Conservation (phyloP, 108 stramenopile species). For the Conticribra guillardii region DNA sequence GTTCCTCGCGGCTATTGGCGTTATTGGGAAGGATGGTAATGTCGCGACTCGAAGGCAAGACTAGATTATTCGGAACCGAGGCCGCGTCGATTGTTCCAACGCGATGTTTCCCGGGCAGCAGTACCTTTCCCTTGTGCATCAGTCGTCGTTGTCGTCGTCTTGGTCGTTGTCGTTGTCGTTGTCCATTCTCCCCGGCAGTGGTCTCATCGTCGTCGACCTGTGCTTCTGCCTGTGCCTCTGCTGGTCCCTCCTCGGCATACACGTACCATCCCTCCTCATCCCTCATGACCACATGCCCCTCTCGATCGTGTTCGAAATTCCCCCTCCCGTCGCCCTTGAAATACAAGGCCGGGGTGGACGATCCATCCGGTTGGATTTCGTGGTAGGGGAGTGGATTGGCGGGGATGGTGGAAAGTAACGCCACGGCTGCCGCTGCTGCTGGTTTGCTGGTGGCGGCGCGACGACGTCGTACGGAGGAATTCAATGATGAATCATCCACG, state of each 20-base stretch:
- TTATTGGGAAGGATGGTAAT: neutral
- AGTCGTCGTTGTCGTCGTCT: too few relatives aligned
- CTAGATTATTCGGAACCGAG: too few relatives aligned
- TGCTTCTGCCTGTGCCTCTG: neutral
- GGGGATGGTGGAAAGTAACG: constrained; percentile 15
- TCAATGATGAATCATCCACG: too few relatives aligned
- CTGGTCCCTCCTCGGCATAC: constrained; percentile 14
- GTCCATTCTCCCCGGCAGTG: neutral
- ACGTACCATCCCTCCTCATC: constrained; percentile 12
- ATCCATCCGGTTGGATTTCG: constrained; percentile 10
- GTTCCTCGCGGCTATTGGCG: neutral
- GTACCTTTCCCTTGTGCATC: too few relatives aligned
- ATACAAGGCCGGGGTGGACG: constrained; percentile 5
- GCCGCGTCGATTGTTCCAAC: too few relatives aligned
- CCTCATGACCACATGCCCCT: constrained; percentile 1
- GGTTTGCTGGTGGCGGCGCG: too few relatives aligned
- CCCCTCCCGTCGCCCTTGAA: constrained; percentile 9
- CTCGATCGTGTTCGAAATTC: constrained; percentile 3
- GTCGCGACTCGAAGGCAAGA: too few relatives aligned
- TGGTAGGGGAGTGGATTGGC: constrained; percentile 20
- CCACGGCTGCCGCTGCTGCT: too few relatives aligned
- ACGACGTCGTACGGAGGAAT: too few relatives aligned
- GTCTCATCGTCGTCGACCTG: neutral
- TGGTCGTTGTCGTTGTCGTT: too few relatives aligned
- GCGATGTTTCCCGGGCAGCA: too few relatives aligned